phyloP scores from a whole-genome alignment of 306 rosid species.

The Corylus avellana region DNA sequence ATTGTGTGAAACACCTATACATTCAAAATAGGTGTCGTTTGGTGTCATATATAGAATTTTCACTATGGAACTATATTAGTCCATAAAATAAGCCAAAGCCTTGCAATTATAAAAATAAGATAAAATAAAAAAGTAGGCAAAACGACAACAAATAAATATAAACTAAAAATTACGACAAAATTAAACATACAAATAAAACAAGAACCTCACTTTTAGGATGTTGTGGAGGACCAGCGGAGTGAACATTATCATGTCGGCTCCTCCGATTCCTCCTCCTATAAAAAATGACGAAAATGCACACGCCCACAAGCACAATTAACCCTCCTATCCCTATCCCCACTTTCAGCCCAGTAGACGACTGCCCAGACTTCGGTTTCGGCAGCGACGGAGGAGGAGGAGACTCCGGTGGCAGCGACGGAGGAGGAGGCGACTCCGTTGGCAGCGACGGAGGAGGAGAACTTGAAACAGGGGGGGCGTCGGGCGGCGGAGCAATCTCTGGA shows the following conservation, averaged over 20 bases:
- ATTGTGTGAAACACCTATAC: too few relatives aligned
- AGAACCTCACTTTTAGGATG: conserved; percentile 29
- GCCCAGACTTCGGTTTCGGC: too few relatives aligned
- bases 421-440: background rate
- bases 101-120: background rate
- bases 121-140: background rate
- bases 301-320: conserved; percentile 26
- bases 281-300: conserved; percentile 27
- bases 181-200: background rate
- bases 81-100: background rate
- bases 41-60: too few relatives aligned
- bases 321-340: conserved; percentile 42
- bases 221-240: conserved; percentile 9
- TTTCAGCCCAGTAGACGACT: background rate
- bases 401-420: too few relatives aligned
- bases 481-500: background rate
- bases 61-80: background rate
- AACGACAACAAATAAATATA: background rate
- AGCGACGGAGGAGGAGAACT: too few relatives aligned
- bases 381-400: too few relatives aligned
- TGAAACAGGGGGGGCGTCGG: background rate
- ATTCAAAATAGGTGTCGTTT: too few relatives aligned
- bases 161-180: background rate
- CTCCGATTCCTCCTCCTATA: conserved; percentile 28
- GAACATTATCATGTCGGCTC: background rate